phyloP scores from a whole-genome alignment of 1,139 yeast species.

The Diutina ranongensis region DNA sequence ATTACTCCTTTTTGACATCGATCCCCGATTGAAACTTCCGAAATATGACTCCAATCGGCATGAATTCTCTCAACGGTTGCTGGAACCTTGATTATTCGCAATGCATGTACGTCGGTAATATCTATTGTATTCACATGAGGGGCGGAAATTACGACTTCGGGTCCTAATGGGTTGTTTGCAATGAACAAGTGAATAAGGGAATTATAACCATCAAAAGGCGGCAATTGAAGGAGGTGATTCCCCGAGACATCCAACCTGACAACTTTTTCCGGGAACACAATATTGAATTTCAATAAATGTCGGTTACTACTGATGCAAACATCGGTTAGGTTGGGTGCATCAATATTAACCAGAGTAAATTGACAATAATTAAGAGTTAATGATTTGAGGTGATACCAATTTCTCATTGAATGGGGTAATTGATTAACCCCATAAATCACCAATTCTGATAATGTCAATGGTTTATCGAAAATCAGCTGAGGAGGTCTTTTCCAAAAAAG shows the following conservation, averaged over 20 bases:
- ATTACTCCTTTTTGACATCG: background rate
- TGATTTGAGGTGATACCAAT: background rate
- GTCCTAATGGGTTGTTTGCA: background rate
- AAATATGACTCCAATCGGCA: background rate
- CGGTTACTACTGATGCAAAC: background rate
- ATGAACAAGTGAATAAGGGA: background rate
- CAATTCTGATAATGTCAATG: background rate
- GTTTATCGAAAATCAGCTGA: background rate
- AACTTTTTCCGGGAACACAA: background rate
- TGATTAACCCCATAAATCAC: background rate
- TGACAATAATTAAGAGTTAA: background rate
- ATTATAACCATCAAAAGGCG: background rate
- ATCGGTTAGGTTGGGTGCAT: background rate
- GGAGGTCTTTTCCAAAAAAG: background rate
- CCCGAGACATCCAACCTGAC: background rate
- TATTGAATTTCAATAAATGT: background rate
- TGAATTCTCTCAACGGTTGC: background rate
- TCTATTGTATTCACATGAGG: background rate
- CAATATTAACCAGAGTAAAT: background rate
- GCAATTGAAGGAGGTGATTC: background rate
- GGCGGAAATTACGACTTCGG: background rate
- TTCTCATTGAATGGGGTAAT: background rate
- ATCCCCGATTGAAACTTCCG: background rate
- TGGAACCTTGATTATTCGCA: background rate
- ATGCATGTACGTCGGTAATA: background rate